These are phyloP conservation scores for Centrapalus pauciflorus DNA, from an alignment of 129 eudicot genomes.

Conservation along the genomic window DNA sequence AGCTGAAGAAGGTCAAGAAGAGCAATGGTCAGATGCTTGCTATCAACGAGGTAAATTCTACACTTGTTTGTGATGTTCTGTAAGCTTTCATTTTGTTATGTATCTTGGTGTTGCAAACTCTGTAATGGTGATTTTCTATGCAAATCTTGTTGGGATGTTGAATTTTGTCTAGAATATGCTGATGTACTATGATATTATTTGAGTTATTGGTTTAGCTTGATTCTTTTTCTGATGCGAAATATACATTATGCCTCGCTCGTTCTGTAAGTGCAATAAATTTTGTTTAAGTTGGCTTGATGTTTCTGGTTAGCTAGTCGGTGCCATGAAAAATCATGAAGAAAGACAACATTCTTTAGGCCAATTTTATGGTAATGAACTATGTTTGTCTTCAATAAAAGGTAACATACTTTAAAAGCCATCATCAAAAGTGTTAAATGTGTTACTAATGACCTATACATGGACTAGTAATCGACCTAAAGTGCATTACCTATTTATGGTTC, in stretches of 20 bases:
- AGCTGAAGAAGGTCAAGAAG: constrained; percentile 92
- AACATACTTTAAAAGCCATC: too few relatives aligned
- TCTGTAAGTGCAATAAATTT: neutral
- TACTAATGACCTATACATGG: too few relatives aligned
- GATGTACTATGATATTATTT: neutral
- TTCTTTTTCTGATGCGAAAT: neutral
- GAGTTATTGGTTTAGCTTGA: neutral
- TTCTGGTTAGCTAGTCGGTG: neutral
- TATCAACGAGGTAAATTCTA: constrained; percentile 75
- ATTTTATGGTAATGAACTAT: too few relatives aligned
- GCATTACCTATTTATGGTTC: too few relatives aligned
- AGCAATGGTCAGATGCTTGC: constrained; percentile 97
- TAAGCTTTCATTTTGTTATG: neutral
- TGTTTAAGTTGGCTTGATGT: neutral
- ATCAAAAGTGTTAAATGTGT: too few relatives aligned
- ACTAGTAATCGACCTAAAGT: too few relatives aligned
- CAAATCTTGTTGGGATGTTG: neutral
- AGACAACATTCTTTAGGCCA: too few relatives aligned
- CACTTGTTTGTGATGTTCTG: neutral
- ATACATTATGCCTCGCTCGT: neutral
- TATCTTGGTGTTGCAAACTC: neutral
- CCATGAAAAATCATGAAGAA: too few relatives aligned
- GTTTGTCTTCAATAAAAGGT: too few relatives aligned
- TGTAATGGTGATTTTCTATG: neutral
- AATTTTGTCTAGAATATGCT: neutral